Conservation (phyloP, 768 basidiomycete species). For the Mrakia blollopis region DNA sequence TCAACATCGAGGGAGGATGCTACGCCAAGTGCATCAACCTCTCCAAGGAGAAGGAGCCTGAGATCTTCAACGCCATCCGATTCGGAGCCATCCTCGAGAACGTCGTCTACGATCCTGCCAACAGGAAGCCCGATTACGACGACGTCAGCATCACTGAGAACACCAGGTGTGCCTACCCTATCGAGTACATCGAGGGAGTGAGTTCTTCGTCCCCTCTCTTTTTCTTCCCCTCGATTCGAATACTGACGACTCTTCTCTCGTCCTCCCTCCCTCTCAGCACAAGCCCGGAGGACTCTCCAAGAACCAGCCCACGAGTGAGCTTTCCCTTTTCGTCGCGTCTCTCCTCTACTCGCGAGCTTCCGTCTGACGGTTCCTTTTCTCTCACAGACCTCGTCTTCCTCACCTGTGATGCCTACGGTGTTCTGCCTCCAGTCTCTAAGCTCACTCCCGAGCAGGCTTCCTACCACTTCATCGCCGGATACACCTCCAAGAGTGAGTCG, state of each 20-base stretch:
- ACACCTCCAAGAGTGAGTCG: slow-evolving; percentile 64
- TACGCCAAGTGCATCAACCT: slow-evolving; percentile 98
- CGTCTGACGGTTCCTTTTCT: background rate
- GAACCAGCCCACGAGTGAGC: slow-evolving; percentile 28
- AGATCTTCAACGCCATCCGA: slow-evolving; percentile 90
- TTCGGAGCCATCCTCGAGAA: slow-evolving; percentile 98
- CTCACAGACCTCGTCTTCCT: slow-evolving; percentile 53
- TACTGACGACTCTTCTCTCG: background rate
- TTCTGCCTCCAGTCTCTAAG: slow-evolving; percentile 90
- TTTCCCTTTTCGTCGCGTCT: background rate
- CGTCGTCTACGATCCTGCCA: slow-evolving; percentile 85
- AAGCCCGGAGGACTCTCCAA: slow-evolving; percentile 26
- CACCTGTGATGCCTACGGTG: slow-evolving; percentile 97
- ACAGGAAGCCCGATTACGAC: slow-evolving; percentile 87
- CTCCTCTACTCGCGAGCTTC: background rate
- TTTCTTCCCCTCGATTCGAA: background rate
- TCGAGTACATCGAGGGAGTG: slow-evolving; percentile 72
- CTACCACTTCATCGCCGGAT: slow-evolving; percentile 96
- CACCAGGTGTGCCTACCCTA: slow-evolving; percentile 98
- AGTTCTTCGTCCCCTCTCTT: background rate
- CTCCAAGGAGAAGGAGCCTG: slow-evolving; percentile 69
- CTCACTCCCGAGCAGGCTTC: slow-evolving; percentile 90
- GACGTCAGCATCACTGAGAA: slow-evolving; percentile 97
- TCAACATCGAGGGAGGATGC: slow-evolving; percentile 99
- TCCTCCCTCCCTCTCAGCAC: background rate